These are phyloP conservation scores for Globisporangium echinulatum DNA, from an alignment of 352 stramenopile genomes.

Conservation along the genomic window DNA sequence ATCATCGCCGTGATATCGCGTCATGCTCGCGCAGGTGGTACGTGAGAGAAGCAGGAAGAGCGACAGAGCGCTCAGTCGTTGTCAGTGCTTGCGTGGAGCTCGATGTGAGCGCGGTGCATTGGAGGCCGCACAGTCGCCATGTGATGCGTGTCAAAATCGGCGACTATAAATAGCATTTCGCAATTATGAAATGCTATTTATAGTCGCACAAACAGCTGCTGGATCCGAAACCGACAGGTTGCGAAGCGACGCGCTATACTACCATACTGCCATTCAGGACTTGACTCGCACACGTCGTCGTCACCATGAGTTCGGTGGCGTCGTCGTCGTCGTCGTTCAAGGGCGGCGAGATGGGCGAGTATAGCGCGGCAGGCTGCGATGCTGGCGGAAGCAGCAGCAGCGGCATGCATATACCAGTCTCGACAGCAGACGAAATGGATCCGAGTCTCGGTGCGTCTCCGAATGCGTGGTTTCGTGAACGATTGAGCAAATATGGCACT, in stretches of 20 bases:
- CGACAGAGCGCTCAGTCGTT: background rate
- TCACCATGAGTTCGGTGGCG: constrained; percentile 30
- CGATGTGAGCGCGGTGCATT: too few relatives aligned
- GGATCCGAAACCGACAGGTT: too few relatives aligned
- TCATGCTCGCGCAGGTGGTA: background rate
- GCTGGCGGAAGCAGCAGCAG: constrained; percentile 9
- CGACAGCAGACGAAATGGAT: constrained; percentile 60
- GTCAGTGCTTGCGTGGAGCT: background rate
- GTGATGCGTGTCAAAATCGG: background rate
- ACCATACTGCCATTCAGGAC: background rate
- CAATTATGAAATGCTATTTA: background rate
- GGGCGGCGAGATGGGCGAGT: constrained; percentile 19
- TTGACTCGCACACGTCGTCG: background rate
- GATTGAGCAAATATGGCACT: background rate
- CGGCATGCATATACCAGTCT: constrained; percentile 35
- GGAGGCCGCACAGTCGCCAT: too few relatives aligned
- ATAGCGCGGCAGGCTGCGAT: background rate
- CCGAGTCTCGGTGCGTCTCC: constrained; percentile 55
- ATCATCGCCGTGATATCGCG: background rate
- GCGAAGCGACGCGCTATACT: too few relatives aligned
- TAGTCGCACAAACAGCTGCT: background rate
- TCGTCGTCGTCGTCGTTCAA: constrained; percentile 34
- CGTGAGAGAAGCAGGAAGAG: too few relatives aligned
- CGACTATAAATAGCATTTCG: background rate
- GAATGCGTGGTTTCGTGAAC: background rate